Conservation (phyloP, 1,284 basidiomycete species). For the Austroboletus niveus region DNA sequence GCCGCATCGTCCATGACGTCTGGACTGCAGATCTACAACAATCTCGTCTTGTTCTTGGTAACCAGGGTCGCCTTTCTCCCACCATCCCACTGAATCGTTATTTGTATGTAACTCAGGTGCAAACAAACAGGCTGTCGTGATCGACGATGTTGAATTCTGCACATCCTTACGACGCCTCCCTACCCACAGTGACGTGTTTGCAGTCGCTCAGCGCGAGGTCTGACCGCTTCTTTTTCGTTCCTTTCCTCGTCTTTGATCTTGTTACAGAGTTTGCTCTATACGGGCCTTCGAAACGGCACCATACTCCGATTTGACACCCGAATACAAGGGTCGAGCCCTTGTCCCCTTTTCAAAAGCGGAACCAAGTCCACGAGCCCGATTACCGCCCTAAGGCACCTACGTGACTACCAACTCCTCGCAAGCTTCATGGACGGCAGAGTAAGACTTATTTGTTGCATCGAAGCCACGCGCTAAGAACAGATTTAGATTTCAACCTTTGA, state of each 20-base stretch:
- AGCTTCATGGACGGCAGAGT: conserved; percentile 63
- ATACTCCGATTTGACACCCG: conserved; percentile 63
- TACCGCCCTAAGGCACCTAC: conserved; percentile 48
- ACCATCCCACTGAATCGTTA: conserved; percentile 5
- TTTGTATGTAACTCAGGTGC: conserved; percentile 40
- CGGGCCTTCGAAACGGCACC: conserved; percentile 61
- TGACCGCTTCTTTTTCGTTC: conserved; percentile 9
- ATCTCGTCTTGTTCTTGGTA: conserved; percentile 55
- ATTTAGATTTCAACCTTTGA: conserved; percentile 62
- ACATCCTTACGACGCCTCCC: conserved; percentile 36
- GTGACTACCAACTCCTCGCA: conserved; percentile 52
- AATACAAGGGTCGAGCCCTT: conserved; percentile 32
- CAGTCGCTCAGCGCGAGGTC: conserved; percentile 52
- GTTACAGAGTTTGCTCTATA: conserved; percentile 53
- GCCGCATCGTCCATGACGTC: conserved; percentile 48
- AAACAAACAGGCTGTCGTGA: conserved; percentile 46
- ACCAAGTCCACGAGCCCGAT: conserved; percentile 42
- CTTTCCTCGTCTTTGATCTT: background rate
- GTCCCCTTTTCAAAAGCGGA: conserved; percentile 41
- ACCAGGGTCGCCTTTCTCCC: background rate
- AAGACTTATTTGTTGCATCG: conserved; percentile 18
- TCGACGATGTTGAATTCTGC: conserved; percentile 47
- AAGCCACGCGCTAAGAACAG: background rate
- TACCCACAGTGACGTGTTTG: conserved; percentile 61
- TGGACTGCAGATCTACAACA: conserved; percentile 52